Evolutionary conservation across 257 asterid species (phyloP).

Genomic region (Solanum lignicaule): DNA sequence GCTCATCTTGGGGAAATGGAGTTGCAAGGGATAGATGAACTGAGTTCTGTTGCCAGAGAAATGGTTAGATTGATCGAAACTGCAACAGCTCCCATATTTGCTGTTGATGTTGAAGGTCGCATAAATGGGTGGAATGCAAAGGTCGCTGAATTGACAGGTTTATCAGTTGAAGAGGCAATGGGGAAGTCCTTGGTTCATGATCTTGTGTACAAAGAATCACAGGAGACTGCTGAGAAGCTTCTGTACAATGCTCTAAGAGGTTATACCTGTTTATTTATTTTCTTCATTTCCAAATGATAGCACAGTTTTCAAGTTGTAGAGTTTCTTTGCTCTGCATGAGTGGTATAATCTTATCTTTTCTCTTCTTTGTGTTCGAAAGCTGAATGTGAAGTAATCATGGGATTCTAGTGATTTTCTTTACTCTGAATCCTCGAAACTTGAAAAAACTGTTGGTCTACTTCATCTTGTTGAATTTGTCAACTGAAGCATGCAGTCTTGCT

Average conservation of each 20-base stretch:
- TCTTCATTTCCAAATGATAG: not conserved
- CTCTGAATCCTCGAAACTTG: not conserved
- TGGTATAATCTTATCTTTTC: not conserved
- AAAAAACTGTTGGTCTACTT: not conserved
- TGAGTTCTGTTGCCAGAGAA: constrained; percentile 57
- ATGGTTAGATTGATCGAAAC: constrained; percentile 64
- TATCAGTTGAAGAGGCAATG: constrained; percentile 43
- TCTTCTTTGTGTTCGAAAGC: not conserved
- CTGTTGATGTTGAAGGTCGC: constrained; percentile 40
- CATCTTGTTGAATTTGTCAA: not conserved
- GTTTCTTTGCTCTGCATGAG: not conserved
- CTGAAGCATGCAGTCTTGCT: not conserved
- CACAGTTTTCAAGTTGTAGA: not conserved
- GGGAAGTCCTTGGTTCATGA: constrained; percentile 60
- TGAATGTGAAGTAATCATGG: not conserved
- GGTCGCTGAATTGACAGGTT: constrained; percentile 44
- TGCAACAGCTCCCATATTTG: constrained; percentile 67
- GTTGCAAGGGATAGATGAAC: constrained; percentile 44
- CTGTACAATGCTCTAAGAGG: constrained; percentile 59
- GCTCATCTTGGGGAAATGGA: constrained; percentile 31
- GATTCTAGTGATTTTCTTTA: not conserved
- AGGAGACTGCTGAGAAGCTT: constrained; percentile 46
- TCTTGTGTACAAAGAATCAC: constrained; percentile 54
- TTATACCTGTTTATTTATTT: constrained; percentile 10
- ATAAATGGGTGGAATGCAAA: constrained; percentile 65